Evolutionary conservation across 306 rosid genomes (phyloP), one percentile per base, ranked within the genome.

Genomic region (Pyrus bretschneideri): DNA sequence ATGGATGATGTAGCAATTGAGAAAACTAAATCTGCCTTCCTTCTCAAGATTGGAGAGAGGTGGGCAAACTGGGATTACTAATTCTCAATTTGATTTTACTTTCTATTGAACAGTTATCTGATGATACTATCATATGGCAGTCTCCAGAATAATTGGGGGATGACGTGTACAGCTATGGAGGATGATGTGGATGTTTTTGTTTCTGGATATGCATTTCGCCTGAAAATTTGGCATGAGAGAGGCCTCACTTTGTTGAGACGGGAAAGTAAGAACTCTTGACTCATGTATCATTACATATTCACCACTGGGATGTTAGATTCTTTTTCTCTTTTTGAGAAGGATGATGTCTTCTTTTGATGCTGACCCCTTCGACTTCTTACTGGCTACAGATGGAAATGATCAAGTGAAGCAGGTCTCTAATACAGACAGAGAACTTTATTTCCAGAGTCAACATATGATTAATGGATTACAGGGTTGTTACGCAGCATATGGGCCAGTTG

Each of bases 161-260:
- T 90, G 89, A 44, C 83, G 64, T 92, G 97, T 76, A 86, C 82
- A 62, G 97, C 97, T 21, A 88, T 91, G 6, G 91, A 90, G 88
- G 92, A 83, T 78, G 82, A 85, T 68, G 96, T 95, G 74, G 95
- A 90, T 80, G 90, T 92, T 67, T 76, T 92, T 54, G 83, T 84
- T 77, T 91, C 92, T 79, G 97, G 99, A 81, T 95, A 88, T 83
- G 99, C 92, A 17, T 95, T 95, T 74, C 96, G 92, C 78, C 96
- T 95, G 79, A 90, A 88, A 83, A 86, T 95, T 78, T 90, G 88
- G 89, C 99, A 95, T 78, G 99, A 95, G 85, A 95, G 89, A 85
- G 97, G 97, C 85, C 92, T 92, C 73, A 85, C 71, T 79, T 89
- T 95, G 85, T 81, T 94, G 83, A 84, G 66, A 46, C 85, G 67